A percentile compares a stretch with the other conserved stretches of the same genome.
phyloP scores from a whole-genome alignment of 192 early-diverging fungal species.

The Coemansia sp. region DNA sequence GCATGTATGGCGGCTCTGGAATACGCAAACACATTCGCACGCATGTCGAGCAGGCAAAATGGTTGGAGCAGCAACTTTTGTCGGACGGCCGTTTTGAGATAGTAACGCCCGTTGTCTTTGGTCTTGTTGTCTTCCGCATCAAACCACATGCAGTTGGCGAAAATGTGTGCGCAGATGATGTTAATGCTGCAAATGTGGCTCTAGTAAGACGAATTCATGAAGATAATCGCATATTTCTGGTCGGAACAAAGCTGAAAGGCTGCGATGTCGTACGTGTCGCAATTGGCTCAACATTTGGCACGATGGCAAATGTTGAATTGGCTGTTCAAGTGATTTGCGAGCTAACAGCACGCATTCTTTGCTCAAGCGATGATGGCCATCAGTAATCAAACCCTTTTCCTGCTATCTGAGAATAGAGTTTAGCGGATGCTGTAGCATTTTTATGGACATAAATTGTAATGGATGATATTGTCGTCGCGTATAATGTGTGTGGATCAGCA shows the following conservation, averaged over 20 bases:
- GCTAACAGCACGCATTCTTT: background rate
- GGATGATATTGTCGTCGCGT: no score
- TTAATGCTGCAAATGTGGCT: constrained; percentile 38
- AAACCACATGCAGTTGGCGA: constrained; percentile 24
- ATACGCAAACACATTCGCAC: constrained; percentile 56
- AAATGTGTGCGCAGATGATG: background rate
- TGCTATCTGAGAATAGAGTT: no score
- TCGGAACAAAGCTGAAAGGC: constrained; percentile 39
- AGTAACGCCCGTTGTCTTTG: constrained; percentile 44
- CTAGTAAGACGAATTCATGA: constrained; percentile 28
- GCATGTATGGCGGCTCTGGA: constrained; percentile 58
- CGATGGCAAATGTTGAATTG: constrained; percentile 18
- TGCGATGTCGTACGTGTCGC: constrained; percentile 31
- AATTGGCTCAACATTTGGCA: constrained; percentile 33
- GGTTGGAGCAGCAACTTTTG: constrained; percentile 38
- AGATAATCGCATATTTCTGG: constrained; percentile 48
- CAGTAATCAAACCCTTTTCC: no score
- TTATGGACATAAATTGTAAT: no score
- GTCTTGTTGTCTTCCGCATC: constrained; percentile 54
- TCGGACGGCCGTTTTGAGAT: constrained; percentile 55
- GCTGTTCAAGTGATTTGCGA: constrained; percentile 18
- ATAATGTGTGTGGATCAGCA: no score
- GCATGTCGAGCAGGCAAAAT: constrained; percentile 40
- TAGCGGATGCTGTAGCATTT: no score
- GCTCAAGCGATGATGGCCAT: no score